Conservation (phyloP, 2,329 filamentous ascomycete species). For the Monosporascus sp. region DNA sequence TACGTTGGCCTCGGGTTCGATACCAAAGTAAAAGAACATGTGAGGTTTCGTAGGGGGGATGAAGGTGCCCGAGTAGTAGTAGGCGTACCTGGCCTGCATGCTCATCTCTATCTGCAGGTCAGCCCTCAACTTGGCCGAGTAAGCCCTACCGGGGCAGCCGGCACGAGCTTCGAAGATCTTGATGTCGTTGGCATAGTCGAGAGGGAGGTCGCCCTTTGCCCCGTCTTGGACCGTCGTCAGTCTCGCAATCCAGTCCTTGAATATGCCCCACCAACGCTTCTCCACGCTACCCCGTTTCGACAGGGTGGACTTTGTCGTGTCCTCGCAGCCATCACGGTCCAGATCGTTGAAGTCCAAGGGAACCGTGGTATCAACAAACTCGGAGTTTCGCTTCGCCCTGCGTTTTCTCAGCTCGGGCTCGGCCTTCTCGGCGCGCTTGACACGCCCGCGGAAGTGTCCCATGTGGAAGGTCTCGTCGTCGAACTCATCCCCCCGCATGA, state of each 20-base stretch:
- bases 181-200: slow-evolving; percentile 6
- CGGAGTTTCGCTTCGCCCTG: background rate
- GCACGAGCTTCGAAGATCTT: slow-evolving; percentile 6
- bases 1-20: slow-evolving; percentile 1
- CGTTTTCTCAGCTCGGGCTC: background rate
- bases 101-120: slow-evolving; percentile 5
- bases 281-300: background rate
- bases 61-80: slow-evolving; percentile 10
- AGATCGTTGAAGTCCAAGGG: background rate
- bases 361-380: no score
- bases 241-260: slow-evolving; percentile 11
- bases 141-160: background rate
- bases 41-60: slow-evolving; percentile 2
- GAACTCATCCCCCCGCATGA: no score
- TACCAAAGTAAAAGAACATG: slow-evolving; percentile 7
- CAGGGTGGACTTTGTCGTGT: no score
- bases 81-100: slow-evolving; percentile 10
- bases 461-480: background rate
- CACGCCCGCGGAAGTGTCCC: background rate
- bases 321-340: background rate
- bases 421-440: background rate
- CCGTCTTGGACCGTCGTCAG: slow-evolving; percentile 7
- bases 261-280: slow-evolving; percentile 13
- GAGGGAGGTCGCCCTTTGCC: slow-evolving; percentile 4
- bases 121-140: background rate